These are phyloP conservation scores for Sesbania bispinosa DNA, from an alignment of 306 rosid species.

Conservation along the genomic window DNA sequence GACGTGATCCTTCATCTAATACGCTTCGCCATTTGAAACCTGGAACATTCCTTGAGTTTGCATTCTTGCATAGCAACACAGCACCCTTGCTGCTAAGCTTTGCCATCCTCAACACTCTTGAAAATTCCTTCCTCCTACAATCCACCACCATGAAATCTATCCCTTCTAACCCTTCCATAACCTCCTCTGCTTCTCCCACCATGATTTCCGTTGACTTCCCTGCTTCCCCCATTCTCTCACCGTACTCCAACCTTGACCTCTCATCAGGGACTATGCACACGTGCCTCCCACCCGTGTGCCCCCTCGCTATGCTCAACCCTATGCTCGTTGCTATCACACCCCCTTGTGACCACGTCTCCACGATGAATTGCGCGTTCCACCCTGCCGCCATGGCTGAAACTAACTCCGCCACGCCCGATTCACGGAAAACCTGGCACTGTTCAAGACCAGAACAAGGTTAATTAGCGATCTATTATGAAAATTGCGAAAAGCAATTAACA, in stretches of 20 bases:
- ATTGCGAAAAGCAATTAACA: no score
- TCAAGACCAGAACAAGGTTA: not conserved
- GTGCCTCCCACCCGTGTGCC: slow-evolving; percentile 67
- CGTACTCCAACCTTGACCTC: slow-evolving; percentile 48
- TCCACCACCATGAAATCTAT: slow-evolving; percentile 91
- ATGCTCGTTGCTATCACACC: slow-evolving; percentile 62
- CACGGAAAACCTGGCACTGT: slow-evolving; percentile 51
- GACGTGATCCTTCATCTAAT: slow-evolving; percentile 42
- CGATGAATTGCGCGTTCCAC: slow-evolving; percentile 76
- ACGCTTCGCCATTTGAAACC: slow-evolving; percentile 64
- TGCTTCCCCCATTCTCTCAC: slow-evolving; percentile 27
- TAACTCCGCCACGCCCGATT: slow-evolving; percentile 79
- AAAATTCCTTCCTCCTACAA: slow-evolving; percentile 40
- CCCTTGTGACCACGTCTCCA: slow-evolving; percentile 80
- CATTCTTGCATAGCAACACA: slow-evolving; percentile 73
- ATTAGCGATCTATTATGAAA: not conserved
- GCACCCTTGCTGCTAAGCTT: slow-evolving; percentile 61
- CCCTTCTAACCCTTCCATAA: slow-evolving; percentile 44
- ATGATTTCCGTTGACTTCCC: slow-evolving; percentile 44
- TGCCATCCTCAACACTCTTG: slow-evolving; percentile 43
- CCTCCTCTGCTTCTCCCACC: slow-evolving; percentile 73
- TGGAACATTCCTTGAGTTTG: slow-evolving; percentile 18
- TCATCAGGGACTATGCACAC: slow-evolving; percentile 84
- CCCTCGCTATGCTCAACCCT: slow-evolving; percentile 66
- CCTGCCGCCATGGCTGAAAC: slow-evolving; percentile 96